These are phyloP conservation scores for Umbelopsis isabellina DNA, from an alignment of 192 early-diverging fungal genomes.

Conservation along the genomic window DNA sequence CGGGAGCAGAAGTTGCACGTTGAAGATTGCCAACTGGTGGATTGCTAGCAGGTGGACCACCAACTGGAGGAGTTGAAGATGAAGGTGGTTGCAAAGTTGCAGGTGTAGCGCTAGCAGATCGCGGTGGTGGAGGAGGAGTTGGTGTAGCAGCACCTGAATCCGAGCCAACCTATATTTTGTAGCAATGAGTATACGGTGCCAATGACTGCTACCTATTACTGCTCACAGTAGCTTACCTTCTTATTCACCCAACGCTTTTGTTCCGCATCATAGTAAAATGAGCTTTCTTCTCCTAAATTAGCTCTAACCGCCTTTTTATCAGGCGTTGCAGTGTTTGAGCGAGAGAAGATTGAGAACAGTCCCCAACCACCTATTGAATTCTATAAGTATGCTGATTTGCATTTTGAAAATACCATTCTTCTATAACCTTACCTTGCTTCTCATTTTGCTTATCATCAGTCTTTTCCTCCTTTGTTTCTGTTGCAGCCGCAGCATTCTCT, in stretches of 20 bases:
- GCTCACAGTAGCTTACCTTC: slow-evolving; percentile 40
- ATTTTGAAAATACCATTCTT: neutral
- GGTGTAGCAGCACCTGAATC: slow-evolving; percentile 27
- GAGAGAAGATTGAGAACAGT: slow-evolving; percentile 37
- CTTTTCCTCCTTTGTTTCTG: slow-evolving; percentile 28
- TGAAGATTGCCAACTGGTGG: slow-evolving; percentile 1
- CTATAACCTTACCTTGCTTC: slow-evolving; percentile 16
- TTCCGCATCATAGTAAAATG: slow-evolving; percentile 87
- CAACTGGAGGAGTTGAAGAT: slow-evolving; percentile 32
- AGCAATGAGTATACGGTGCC: neutral
- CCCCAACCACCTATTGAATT: slow-evolving; percentile 34
- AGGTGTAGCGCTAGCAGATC: neutral
- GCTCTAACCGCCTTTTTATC: slow-evolving; percentile 66
- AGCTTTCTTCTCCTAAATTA: slow-evolving; percentile 83
- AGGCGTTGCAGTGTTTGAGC: slow-evolving; percentile 17
- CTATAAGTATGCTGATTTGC: neutral
- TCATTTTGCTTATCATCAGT: slow-evolving; percentile 35
- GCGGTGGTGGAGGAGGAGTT: slow-evolving; percentile 35
- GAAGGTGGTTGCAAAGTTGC: slow-evolving; percentile 11
- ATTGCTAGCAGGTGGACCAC: neutral
- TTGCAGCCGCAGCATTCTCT: slow-evolving; percentile 1
- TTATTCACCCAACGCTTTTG: slow-evolving; percentile 90
- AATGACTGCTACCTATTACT: neutral
- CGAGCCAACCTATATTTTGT: neutral
- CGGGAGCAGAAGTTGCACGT: slow-evolving; percentile 24